phyloP scores from a whole-genome alignment of 2,329 filamentous ascomycete genomes.

The Stagonosporopsis rhizophila region DNA sequence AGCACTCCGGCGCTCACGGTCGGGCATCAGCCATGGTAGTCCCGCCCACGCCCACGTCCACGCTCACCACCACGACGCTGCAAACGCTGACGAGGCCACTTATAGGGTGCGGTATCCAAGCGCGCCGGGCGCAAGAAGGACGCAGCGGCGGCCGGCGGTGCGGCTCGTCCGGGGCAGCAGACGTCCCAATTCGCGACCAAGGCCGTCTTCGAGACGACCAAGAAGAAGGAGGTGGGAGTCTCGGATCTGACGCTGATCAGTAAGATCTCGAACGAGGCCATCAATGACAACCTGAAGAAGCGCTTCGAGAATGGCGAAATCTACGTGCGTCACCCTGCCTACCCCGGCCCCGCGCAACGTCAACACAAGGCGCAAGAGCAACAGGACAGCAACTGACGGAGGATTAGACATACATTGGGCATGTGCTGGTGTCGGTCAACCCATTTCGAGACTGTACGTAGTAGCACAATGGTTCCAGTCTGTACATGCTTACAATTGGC shows the following conservation, averaged over 20 bases:
- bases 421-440: constrained; percentile 98
- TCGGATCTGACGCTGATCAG: constrained; percentile 96
- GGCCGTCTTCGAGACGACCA: constrained; percentile 91
- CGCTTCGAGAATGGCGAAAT: constrained; percentile 97
- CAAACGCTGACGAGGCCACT: constrained; percentile 27
- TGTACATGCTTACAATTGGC: constrained; percentile 47
- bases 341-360: constrained; percentile 32
- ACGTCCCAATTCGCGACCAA: constrained; percentile 82
- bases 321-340: constrained; percentile 66
- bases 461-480: background rate
- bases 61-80: constrained; percentile 8
- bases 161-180: constrained; percentile 51
- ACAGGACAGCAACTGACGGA: constrained; percentile 34
- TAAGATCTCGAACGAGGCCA: constrained; percentile 98
- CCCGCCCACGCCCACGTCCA: constrained; percentile 16
- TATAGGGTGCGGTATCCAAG: constrained; percentile 60
- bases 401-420: constrained; percentile 89
- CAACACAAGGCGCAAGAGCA: constrained; percentile 15
- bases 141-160: constrained; percentile 52
- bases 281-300: constrained; percentile 99
- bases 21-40: constrained; percentile 48
- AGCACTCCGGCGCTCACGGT: constrained; percentile 32
- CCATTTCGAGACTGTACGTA: constrained; percentile 84
- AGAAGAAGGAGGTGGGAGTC: constrained; percentile 99
- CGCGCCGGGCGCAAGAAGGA: constrained; percentile 66